Evolutionary conservation across 2,329 filamentous ascomycete genomes (phyloP).

Genomic region (Arachnomyces sp.): DNA sequence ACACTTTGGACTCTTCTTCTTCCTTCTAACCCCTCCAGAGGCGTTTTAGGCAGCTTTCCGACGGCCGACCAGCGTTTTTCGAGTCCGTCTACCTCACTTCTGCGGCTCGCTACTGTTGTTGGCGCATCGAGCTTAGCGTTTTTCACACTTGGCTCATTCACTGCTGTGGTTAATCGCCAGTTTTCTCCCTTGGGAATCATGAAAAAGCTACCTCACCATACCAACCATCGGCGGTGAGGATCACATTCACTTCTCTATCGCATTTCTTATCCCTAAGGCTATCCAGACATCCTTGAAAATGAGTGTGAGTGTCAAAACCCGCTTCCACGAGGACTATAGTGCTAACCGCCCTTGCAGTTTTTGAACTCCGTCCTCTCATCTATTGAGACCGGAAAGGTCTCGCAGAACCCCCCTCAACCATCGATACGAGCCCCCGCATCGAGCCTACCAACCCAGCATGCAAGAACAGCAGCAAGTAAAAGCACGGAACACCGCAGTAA

Average conservation of each 20-base stretch:
- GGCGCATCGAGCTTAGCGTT: too few species aligned
- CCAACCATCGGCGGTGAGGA: constrained; percentile 31
- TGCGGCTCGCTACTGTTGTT: too few species aligned
- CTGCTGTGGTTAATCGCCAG: constrained; percentile 8
- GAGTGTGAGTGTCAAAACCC: constrained; percentile 29
- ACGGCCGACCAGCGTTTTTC: too few species aligned
- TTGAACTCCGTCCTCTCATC: constrained; percentile 45
- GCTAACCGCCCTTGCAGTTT: constrained; percentile 32
- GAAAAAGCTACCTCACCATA: constrained; percentile 27
- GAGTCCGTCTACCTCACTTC: too few species aligned
- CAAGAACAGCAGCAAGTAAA: constrained; percentile 1
- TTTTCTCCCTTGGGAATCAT: constrained; percentile 27
- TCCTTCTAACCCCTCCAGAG: too few species aligned
- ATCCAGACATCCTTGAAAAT: constrained; percentile 16
- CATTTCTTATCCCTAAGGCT: constrained; percentile 4
- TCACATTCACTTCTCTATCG: constrained; percentile 14
- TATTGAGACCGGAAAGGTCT: constrained; percentile 34
- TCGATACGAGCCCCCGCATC: constrained; percentile 10
- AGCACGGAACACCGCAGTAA: too few species aligned
- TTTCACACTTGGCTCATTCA: too few species aligned
- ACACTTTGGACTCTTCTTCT: too few species aligned
- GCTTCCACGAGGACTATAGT: neutral
- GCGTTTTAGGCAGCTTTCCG: too few species aligned
- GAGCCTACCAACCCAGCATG: constrained; percentile 1
- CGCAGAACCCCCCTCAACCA: constrained; percentile 14